Evolutionary conservation across 164 flowering plant genomes (phyloP), one percentile per base, ranked within the genome.

Genomic region (Amborella trichopoda): DNA sequence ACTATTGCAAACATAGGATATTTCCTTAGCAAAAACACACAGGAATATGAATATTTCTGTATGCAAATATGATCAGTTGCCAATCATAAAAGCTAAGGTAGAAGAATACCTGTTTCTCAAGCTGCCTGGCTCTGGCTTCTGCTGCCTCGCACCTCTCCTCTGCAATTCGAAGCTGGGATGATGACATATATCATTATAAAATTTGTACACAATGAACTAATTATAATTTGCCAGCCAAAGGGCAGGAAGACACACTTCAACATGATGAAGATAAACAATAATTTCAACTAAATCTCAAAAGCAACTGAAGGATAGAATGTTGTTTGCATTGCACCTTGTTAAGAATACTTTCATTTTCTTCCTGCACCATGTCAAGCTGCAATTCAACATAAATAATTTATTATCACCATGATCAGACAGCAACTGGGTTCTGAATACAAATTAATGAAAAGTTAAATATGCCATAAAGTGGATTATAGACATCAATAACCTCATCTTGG

Each of bases 361-460:
- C 97, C 45, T 82, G 93, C 57, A 89, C 68, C 85, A 82, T 75
- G 59, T 85, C 97, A 65, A 80, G 64, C 95, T 85, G 90, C 77
- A 69, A 61, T 45, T 46, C 4, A 40, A 48, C n/a, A n/a, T 3
- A n/a, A 32, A 23, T 9, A 25, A 48, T 21, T 26, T 17, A 8
- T 30, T 16, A 19, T 17, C 32, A 42, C 0, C 34, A 30, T 30
- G 34, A 14, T 8, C 9, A 30, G 34, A 30, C 14, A 30, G 9
- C 34, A 30, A 30, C 34, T 8, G 34, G 11, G 14, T 8, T 30
- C 34, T 8, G 34, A 30, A 8, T 30, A 30, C 1, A 30, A 8
- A 9, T 8, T 30, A 14, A 9, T 30, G 34, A 9, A 8, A 14
- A 30, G 34, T 30, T 30, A 14, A 30, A 30, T 9, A 30, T n/a